Evolutionary conservation across 306 rosid species (phyloP).

Genomic region (Pterocarpus macrocarpus): DNA sequence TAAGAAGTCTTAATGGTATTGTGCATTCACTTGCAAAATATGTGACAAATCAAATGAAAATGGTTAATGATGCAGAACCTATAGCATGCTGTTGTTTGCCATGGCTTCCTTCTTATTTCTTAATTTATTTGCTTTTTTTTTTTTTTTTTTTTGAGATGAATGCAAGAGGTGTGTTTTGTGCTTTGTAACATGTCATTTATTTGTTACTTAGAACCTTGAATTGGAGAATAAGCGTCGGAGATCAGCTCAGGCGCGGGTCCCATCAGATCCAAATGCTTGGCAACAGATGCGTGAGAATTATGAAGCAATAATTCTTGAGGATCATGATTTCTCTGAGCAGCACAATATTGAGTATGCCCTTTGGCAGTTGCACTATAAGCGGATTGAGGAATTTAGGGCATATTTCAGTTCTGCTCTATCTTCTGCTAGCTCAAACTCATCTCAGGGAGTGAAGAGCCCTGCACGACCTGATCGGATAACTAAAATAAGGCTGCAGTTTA

Average conservation of each 20-base stretch:
- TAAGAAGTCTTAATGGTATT: neutral
- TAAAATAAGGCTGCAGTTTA: conserved; percentile 87
- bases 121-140: neutral
- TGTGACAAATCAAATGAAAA: neutral
- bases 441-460: conserved; percentile 61
- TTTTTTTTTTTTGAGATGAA: neutral
- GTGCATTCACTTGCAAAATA: neutral
- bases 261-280: conserved; percentile 97
- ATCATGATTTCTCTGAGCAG: conserved; percentile 88
- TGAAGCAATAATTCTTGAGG: conserved; percentile 94
- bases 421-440: conserved; percentile 70
- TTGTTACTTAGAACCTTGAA: conserved; percentile 68
- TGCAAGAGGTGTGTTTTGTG: neutral
- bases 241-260: conserved; percentile 87
- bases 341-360: conserved; percentile 80
- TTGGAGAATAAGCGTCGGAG: conserved; percentile 81
- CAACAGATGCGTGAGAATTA: conserved; percentile 93
- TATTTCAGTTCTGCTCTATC: conserved; percentile 72
- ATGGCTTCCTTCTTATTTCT: neutral
- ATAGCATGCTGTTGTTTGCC: conserved; percentile 9
- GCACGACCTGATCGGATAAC: conserved; percentile 74
- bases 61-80: neutral
- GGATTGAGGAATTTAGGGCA: conserved; percentile 90
- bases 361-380: conserved; percentile 95
- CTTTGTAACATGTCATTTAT: conserved; percentile 6